These are phyloP conservation scores for Angomonas ambiguus DNA, from an alignment of 208 protist genomes.

Conservation along the genomic window DNA sequence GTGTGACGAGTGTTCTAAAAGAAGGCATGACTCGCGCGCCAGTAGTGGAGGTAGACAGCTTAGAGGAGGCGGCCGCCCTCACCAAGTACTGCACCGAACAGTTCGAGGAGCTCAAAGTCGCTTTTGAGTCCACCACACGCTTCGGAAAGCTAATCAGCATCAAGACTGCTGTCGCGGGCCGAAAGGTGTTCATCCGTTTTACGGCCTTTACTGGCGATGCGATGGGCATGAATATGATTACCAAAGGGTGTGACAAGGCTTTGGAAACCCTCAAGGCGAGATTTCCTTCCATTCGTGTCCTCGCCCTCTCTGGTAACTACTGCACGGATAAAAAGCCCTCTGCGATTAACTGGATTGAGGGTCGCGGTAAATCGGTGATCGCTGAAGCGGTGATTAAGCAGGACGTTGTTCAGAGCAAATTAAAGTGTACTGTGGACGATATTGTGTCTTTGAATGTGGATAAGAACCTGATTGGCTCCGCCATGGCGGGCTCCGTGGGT, in stretches of 20 bases:
- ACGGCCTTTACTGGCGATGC: slow-evolving; percentile 95
- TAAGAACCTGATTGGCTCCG: slow-evolving; percentile 97
- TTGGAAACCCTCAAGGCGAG: slow-evolving; percentile 80
- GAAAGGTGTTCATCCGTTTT: slow-evolving; percentile 94
- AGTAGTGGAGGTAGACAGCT: slow-evolving; percentile 81
- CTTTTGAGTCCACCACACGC: slow-evolving; percentile 93
- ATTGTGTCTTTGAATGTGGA: slow-evolving; percentile 91
- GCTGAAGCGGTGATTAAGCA: slow-evolving; percentile 91
- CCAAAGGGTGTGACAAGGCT: slow-evolving; percentile 95
- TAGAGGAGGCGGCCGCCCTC: slow-evolving; percentile 77
- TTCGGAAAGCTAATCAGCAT: slow-evolving; percentile 91
- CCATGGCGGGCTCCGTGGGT: slow-evolving; percentile 96
- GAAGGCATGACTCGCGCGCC: slow-evolving; percentile 98
- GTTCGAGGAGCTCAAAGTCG: slow-evolving; percentile 69
- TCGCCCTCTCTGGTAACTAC: slow-evolving; percentile 95
- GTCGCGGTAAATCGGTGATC: slow-evolving; percentile 95
- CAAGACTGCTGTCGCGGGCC: slow-evolving; percentile 86
- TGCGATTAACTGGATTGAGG: slow-evolving; percentile 97
- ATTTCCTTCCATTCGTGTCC: slow-evolving; percentile 90
- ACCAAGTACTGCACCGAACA: slow-evolving; percentile 91
- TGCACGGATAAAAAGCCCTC: slow-evolving; percentile 99
- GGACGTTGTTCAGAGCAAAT: slow-evolving; percentile 86
- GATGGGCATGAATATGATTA: slow-evolving; percentile 99
- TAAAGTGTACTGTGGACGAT: slow-evolving; percentile 93
- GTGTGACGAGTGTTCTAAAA: slow-evolving; percentile 80